Conservation (phyloP, 2,329 filamentous ascomycete genomes). For the Setomelanomma holmii region DNA sequence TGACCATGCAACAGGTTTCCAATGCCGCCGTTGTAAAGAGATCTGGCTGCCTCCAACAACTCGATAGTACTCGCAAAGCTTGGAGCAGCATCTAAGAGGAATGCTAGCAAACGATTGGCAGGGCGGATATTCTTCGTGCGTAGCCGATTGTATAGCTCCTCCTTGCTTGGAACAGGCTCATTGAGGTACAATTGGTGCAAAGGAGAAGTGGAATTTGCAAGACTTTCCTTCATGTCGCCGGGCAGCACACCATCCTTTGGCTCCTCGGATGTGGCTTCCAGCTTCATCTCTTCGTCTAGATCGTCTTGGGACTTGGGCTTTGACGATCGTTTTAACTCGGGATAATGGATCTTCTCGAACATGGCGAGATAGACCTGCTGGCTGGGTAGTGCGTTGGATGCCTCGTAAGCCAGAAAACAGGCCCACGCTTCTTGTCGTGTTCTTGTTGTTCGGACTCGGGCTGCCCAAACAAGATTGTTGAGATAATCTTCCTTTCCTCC, state of each 20-base stretch:
- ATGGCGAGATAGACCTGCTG: conserved; percentile 62
- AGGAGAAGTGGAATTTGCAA: conserved; percentile 64
- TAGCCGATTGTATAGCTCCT: conserved; percentile 68
- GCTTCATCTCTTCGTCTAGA: background rate
- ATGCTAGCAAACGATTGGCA: conserved; percentile 58
- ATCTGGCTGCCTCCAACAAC: conserved; percentile 25
- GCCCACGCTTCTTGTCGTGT: conserved; percentile 71
- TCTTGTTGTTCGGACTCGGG: conserved; percentile 65
- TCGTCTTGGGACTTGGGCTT: conserved; percentile 9
- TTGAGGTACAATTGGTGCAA: conserved; percentile 70
- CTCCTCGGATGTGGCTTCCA: conserved; percentile 4
- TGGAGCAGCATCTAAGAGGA: conserved; percentile 58
- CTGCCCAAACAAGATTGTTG: conserved; percentile 59
- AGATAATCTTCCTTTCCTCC: conserved; percentile 6
- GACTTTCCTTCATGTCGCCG: conserved; percentile 66
- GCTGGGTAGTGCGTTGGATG: conserved; percentile 47
- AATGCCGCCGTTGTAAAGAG: conserved; percentile 28
- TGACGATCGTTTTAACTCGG: conserved; percentile 12
- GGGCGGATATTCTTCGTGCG: conserved; percentile 57
- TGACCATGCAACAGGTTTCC: conserved; percentile 28
- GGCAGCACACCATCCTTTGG: conserved; percentile 52
- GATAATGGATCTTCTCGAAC: conserved; percentile 62
- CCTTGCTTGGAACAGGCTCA: conserved; percentile 65
- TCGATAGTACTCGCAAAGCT: conserved; percentile 27
- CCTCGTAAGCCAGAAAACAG: conserved; percentile 65